Percentiles rank a stretch among this genome's conserved stretches.
Conservation (phyloP, 805 yeast genomes). For the Cyberlindnera meyerae region DNA sequence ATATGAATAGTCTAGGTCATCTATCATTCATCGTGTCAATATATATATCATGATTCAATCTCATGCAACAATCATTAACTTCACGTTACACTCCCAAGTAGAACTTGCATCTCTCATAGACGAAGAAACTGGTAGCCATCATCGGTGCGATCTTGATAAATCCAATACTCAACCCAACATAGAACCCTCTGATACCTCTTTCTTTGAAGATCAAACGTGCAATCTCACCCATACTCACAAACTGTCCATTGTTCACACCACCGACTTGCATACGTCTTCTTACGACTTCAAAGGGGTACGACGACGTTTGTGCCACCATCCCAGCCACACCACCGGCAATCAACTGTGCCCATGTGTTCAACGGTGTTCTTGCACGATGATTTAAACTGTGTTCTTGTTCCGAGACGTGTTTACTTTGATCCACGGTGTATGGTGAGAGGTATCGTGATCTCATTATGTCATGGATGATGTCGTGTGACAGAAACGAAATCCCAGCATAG, state of each 20-base stretch:
- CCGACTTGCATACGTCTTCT: slow-evolving; percentile 96
- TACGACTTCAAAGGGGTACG: slow-evolving; percentile 93
- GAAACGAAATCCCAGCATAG: slow-evolving; percentile 95
- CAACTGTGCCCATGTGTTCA: slow-evolving; percentile 88
- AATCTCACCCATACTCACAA: slow-evolving; percentile 47
- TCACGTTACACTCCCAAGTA: slow-evolving; percentile 39
- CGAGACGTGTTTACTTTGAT: slow-evolving; percentile 1
- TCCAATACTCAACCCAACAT: slow-evolving; percentile 92
- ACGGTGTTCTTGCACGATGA: slow-evolving; percentile 48
- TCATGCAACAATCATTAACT: background rate
- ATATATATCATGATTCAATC: no score
- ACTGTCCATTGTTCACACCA: slow-evolving; percentile 60
- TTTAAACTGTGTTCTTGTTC: slow-evolving; percentile 9
- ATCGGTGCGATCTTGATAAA: slow-evolving; percentile 93
- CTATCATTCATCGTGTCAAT: no score
- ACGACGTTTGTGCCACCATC: slow-evolving; percentile 90
- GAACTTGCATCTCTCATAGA: slow-evolving; percentile 81
- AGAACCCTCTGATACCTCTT: slow-evolving; percentile 81
- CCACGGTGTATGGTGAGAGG: slow-evolving; percentile 50
- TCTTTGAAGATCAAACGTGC: slow-evolving; percentile 60
- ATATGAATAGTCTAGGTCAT: no score
- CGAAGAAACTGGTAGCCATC: slow-evolving; percentile 95
- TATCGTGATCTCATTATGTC: slow-evolving; percentile 69
- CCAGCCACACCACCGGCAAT: slow-evolving; percentile 96
- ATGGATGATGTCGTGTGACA: slow-evolving; percentile 88